phyloP scores from a whole-genome alignment of 2,329 filamentous ascomycete species.

The Amauroascus niger region DNA sequence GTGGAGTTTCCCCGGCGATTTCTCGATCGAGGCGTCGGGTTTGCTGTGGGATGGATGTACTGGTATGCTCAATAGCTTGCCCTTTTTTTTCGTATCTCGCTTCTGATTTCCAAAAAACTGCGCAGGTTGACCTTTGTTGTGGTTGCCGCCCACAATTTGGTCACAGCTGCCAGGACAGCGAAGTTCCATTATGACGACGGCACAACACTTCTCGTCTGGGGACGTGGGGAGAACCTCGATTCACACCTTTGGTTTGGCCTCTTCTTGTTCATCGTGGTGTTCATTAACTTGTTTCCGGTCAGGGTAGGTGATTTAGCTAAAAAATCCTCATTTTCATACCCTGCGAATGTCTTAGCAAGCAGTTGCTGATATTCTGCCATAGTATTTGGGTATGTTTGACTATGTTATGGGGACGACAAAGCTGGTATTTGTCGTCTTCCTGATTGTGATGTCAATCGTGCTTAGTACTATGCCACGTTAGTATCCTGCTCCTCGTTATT shows the following conservation, averaged over 20 bases:
- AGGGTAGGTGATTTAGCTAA: slow-evolving; percentile 10
- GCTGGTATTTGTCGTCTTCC: slow-evolving; percentile 31
- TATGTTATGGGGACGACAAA: slow-evolving; percentile 30
- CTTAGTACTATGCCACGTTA: slow-evolving; percentile 31
- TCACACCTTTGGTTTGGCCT: slow-evolving; percentile 34
- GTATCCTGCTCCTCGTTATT: slow-evolving; percentile 15
- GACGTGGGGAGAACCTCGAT: slow-evolving; percentile 22
- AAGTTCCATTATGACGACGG: slow-evolving; percentile 30
- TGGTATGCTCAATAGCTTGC: slow-evolving; percentile 25
- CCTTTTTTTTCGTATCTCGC: not conserved
- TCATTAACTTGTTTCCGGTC: slow-evolving; percentile 32
- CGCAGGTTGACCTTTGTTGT: slow-evolving; percentile 27
- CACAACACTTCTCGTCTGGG: slow-evolving; percentile 26
- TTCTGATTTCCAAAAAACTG: not conserved
- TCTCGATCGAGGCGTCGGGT: slow-evolving; percentile 37
- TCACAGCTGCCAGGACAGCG: slow-evolving; percentile 33
- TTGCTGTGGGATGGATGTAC: slow-evolving; percentile 40
- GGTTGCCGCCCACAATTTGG: slow-evolving; percentile 30
- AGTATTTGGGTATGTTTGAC: slow-evolving; percentile 30
- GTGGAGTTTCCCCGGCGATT: slow-evolving; percentile 34
- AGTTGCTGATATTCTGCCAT: slow-evolving; percentile 17
- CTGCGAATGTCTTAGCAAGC: not conserved
- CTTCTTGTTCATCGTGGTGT: slow-evolving; percentile 25
- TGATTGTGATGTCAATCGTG: slow-evolving; percentile 38
- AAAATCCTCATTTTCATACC: slow-evolving; percentile 2